Conservation (phyloP, 257 asterid species). For the Fraxinus anomala region DNA sequence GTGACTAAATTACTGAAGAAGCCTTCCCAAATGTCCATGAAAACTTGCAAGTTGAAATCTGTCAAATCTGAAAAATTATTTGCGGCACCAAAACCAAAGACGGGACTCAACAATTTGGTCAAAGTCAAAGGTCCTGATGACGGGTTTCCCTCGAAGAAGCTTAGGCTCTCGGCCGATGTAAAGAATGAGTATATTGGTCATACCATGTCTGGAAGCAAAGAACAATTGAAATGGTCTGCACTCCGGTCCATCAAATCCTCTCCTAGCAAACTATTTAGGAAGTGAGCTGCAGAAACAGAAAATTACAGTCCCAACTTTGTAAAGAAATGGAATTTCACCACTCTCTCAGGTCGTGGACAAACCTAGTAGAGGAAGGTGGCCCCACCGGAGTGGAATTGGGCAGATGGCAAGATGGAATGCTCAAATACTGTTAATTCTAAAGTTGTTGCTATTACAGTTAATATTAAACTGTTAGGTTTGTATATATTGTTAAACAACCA, state of each 20-base stretch:
- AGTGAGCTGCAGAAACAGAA: slow-evolving; percentile 38
- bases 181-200: slow-evolving; percentile 25
- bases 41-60: slow-evolving; percentile 52
- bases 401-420: slow-evolving; percentile 30
- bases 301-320: slow-evolving; percentile 40
- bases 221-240: slow-evolving; percentile 43
- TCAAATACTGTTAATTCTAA: slow-evolving; percentile 22
- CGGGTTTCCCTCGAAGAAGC: slow-evolving; percentile 64
- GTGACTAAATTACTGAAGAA: slow-evolving; percentile 39
- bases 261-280: slow-evolving; percentile 52
- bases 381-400: slow-evolving; percentile 39
- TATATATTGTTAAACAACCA: slow-evolving; percentile 34
- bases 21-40: slow-evolving; percentile 52
- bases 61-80: slow-evolving; percentile 44
- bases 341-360: slow-evolving; percentile 51
- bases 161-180: slow-evolving; percentile 48
- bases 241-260: slow-evolving; percentile 52
- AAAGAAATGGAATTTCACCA: slow-evolving; percentile 58
- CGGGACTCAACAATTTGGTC: slow-evolving; percentile 31
- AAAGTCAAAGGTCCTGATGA: slow-evolving; percentile 45
- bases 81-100: slow-evolving; percentile 41
- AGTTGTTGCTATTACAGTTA: slow-evolving; percentile 26
- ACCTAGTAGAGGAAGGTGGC: slow-evolving; percentile 46
- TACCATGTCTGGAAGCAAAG: slow-evolving; percentile 41
- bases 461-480: slow-evolving; percentile 41